Evolutionary conservation across 78 protist species (phyloP), one percentile per base, ranked within the genome.

Genomic region (Dictyostelium purpureum): DNA sequence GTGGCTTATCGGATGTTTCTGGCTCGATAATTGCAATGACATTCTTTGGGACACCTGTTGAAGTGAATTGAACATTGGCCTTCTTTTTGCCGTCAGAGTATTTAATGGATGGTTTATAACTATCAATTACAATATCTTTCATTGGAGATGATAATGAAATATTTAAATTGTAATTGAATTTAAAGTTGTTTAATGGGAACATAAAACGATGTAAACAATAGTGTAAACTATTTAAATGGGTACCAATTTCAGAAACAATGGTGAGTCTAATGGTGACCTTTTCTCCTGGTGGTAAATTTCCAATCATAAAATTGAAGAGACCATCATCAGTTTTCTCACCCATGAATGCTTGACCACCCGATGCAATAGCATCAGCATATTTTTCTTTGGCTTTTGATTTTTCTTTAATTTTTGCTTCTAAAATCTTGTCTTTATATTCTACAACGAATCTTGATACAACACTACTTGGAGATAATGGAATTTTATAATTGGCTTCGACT

Each of bases 271-370:
- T 40, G 0, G 78, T 67, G 14, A 81, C 77, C 6, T 51, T 35
- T n/a, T 57, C 77, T 4, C n/a, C 33, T 18, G 89, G 89, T 52
- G 89, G 89, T 16, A 81, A 35, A 28, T 81, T 81, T 33, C 89
- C 89, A n/a, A 81, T 49, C 40, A 18, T 40, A 24, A 69, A 42
- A 40, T 40, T 42, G 31, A 69, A 69, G 40, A 37, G 51, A 16
- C 40, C 19, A n/a, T 69, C 76, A 6, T 38, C 14, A 31, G 76
- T 21, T 69, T n/a, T 81, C 51, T 79, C 70, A 0, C 43, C 89
- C 40, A 81, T 6, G 78, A 81, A 81, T 52, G 89, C 77, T 51
- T 67, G 78, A 47, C 71, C 47, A n/a, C 89, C 89, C 35, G 54
- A 51, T 5, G 89, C 78, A 7, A 81, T 49, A n/a, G 79, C 89